phyloP scores from a whole-genome alignment of 1,139 yeast species.

The Diutina catenulata region DNA sequence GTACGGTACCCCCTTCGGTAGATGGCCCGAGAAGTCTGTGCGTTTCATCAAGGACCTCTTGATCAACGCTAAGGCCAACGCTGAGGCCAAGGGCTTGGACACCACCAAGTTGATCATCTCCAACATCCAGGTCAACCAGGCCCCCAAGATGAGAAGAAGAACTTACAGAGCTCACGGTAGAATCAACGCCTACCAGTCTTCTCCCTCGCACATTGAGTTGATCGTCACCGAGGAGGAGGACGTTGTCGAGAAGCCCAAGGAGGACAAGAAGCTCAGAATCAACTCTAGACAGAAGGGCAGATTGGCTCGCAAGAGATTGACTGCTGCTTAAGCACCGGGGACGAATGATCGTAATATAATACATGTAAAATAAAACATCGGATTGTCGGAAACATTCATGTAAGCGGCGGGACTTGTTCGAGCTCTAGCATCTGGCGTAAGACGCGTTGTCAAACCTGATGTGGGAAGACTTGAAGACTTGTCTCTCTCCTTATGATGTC shows the following conservation, averaged over 20 bases:
- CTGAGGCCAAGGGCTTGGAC: constrained; percentile 99
- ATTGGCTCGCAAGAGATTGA: constrained; percentile 57
- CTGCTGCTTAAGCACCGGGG: constrained; percentile 5
- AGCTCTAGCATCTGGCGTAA: no score
- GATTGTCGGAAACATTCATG: no score
- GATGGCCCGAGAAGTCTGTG: constrained; percentile 99
- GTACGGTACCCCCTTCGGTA: constrained; percentile 99
- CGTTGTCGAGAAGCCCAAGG: constrained; percentile 87
- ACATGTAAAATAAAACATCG: no score
- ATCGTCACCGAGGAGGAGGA: constrained; percentile 93
- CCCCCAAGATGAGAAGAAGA: constrained; percentile 99
- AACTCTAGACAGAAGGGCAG: constrained; percentile 91
- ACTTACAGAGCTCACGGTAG: constrained; percentile 99
- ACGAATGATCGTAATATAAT: no score
- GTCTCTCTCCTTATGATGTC: no score
- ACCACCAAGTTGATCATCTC: constrained; percentile 85
- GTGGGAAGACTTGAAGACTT: no score
- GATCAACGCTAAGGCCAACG: constrained; percentile 97
- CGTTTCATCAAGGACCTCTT: constrained; percentile 90
- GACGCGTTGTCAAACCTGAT: no score
- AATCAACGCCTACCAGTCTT: constrained; percentile 96
- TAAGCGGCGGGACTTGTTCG: no score
- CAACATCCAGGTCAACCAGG: constrained; percentile 99
- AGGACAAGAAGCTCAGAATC: constrained; percentile 69
- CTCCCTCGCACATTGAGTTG: constrained; percentile 98